Evolutionary conservation across 257 asterid genomes (phyloP), one percentile per base, ranked within the genome.

Genomic region (Solanum ahanhuiri): DNA sequence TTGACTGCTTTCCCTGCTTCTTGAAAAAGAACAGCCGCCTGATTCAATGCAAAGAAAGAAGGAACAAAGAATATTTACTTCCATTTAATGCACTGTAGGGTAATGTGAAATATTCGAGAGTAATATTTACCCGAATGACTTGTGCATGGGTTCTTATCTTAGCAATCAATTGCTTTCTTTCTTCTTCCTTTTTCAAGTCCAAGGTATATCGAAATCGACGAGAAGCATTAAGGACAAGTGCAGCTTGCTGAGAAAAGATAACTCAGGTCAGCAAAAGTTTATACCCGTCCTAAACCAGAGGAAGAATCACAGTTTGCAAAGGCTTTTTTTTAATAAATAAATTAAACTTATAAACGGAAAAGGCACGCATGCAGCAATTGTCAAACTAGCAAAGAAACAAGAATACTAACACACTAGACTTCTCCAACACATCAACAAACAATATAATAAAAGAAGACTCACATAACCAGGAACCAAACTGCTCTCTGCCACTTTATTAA

Each of bases 21-120:
- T 95, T 94, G 93, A 90, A 96, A 96, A 86, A 93, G 96, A 86
- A 92, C 93, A 48, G 99, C 99, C 30, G 99, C 99, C 99, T 96
- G 94, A 85, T 81, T 48, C 43, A 81, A 28, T 48, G 43, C n/a
- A 88, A 87, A 83, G 71, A 51, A 69, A 86, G 81, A 48, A 86
- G 20, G 58, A 64, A 43, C 28, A 43, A 31, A 31, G 15, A 34
- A 82, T 85, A 39, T n/a, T 79, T 20, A 41, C 11, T 75, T 57
- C 28, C 72, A 72, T 69, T 83, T 9, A 45, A 34, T 69, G 33
- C 28, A 23, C 45, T 33, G 41, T n/a, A 39, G 54, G 71, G 60
- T 25, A 66, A 83, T 70, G 31, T 14, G 63, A 43, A 73, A 41
- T 67, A 83, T 73, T 25, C 17, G 12, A 34, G 35, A 28, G 83